phyloP scores from a whole-genome alignment of 371 early-diverging fungal genomes.

The Mucor plumbeus region DNA sequence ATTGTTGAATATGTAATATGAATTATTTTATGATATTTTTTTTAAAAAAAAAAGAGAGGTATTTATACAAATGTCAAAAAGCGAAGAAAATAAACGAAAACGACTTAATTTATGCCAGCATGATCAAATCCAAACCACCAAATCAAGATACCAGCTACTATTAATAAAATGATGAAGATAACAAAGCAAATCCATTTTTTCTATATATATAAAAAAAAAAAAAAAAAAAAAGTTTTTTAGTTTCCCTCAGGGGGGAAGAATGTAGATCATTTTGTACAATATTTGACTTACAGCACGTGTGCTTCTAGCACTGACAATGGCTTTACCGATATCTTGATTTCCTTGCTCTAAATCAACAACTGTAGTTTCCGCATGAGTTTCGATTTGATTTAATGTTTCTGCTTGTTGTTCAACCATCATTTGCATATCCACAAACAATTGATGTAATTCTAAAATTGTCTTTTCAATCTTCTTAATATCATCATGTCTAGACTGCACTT shows the following conservation, averaged over 20 bases:
- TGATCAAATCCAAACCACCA: conserved; percentile 54
- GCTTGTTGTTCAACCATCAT: conserved; percentile 84
- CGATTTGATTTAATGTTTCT: conserved; percentile 73
- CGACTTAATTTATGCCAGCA: conserved; percentile 18
- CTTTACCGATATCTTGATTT: conserved; percentile 66
- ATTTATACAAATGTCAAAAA: conserved; percentile 8
- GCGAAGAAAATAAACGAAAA: neutral
- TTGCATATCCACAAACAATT: conserved; percentile 88
- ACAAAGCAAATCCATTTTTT: conserved; percentile 69
- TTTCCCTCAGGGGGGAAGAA: neutral
- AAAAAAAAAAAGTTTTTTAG: neutral
- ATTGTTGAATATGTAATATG: neutral
- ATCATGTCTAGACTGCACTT: conserved; percentile 85
- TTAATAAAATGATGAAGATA: conserved; percentile 49
- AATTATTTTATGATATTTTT: neutral
- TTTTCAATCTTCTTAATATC: conserved; percentile 89
- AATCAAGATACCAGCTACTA: conserved; percentile 51
- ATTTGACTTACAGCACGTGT: conserved; percentile 64
- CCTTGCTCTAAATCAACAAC: conserved; percentile 72
- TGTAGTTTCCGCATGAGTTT: conserved; percentile 65
- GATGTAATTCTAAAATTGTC: conserved; percentile 84
- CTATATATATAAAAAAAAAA: conserved; percentile 25
- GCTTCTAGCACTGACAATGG: conserved; percentile 70
- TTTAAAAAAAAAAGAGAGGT: neutral
- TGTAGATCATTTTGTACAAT: neutral